Percentiles rank a stretch among this genome's conserved stretches.
These are phyloP conservation scores for Ballota nigra DNA, from an alignment of 257 asterid genomes.

Conservation along the genomic window DNA sequence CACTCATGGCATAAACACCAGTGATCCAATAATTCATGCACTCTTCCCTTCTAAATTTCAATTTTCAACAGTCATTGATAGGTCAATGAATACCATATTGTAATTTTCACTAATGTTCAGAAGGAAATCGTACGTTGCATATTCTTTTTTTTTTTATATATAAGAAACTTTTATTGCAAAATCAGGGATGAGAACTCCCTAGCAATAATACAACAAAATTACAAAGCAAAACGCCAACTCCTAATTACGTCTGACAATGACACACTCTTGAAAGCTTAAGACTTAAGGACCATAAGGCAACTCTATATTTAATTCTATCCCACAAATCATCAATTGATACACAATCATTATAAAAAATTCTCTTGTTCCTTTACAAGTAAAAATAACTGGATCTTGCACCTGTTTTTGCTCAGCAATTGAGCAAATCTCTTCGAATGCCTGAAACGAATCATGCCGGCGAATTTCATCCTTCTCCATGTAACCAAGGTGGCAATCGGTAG, in stretches of 20 bases:
- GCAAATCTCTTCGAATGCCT: constrained; percentile 98
- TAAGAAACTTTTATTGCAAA: too few relatives aligned
- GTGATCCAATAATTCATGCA: not conserved
- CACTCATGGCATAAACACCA: not conserved
- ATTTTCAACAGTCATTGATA: not conserved
- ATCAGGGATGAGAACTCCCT: too few relatives aligned
- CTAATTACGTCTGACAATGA: too few relatives aligned
- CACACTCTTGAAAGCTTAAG: too few relatives aligned
- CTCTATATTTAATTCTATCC: too few relatives aligned
- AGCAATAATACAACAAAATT: too few relatives aligned
- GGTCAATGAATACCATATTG: not conserved
- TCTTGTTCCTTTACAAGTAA: constrained; percentile 3
- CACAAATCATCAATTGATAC: too few relatives aligned
- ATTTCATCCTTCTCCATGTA: constrained; percentile 98
- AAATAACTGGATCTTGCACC: constrained; percentile 36
- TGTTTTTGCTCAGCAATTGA: constrained; percentile 90
- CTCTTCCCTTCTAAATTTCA: not conserved
- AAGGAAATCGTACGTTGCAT: not conserved
- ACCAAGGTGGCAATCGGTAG: constrained; percentile 98
- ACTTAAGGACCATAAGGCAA: too few relatives aligned
- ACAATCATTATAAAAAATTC: too few relatives aligned
- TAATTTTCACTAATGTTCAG: constrained; percentile 9
- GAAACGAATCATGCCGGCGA: constrained; percentile 91
- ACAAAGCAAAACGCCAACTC: too few relatives aligned
- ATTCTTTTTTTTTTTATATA: too few relatives aligned